phyloP scores from a whole-genome alignment of 805 yeast species.

The Saturnispora dispora region DNA sequence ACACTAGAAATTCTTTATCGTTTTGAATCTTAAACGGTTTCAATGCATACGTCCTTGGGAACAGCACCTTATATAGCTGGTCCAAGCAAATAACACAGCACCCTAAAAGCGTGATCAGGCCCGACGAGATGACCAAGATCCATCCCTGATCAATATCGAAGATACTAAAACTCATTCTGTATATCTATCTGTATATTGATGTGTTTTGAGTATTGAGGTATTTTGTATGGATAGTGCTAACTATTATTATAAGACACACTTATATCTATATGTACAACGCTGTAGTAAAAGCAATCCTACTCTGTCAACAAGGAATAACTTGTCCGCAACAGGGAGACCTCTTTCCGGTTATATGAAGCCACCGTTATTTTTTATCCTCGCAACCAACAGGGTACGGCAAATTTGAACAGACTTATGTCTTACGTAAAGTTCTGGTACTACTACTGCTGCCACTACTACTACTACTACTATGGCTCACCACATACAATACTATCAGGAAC shows the following conservation, averaged over 20 bases:
- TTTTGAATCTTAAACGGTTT: conserved; percentile 46
- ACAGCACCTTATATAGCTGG: conserved; percentile 37
- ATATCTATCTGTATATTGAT: neutral
- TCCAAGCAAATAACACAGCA: conserved; percentile 58
- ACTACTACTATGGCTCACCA: neutral
- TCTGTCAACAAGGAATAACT: neutral
- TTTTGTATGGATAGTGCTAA: no score
- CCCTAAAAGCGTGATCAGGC: conserved; percentile 65
- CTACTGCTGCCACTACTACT: neutral
- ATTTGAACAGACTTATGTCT: neutral
- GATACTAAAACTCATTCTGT: neutral
- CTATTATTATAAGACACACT: neutral
- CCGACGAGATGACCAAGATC: conserved; percentile 55
- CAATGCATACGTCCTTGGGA: conserved; percentile 31
- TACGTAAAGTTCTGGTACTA: neutral
- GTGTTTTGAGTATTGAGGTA: neutral
- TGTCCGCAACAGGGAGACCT: neutral
- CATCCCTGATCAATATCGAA: conserved; percentile 44
- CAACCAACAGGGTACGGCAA: neutral
- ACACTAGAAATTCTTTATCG: conserved; percentile 58
- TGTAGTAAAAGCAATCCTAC: neutral
- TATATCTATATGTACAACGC: neutral
- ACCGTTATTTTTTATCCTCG: neutral
- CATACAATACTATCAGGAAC: conserved; percentile 4
- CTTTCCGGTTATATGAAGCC: neutral